These are phyloP conservation scores for Metschnikowia noctiluminum DNA, from an alignment of 805 yeast species.

Conservation along the genomic window DNA sequence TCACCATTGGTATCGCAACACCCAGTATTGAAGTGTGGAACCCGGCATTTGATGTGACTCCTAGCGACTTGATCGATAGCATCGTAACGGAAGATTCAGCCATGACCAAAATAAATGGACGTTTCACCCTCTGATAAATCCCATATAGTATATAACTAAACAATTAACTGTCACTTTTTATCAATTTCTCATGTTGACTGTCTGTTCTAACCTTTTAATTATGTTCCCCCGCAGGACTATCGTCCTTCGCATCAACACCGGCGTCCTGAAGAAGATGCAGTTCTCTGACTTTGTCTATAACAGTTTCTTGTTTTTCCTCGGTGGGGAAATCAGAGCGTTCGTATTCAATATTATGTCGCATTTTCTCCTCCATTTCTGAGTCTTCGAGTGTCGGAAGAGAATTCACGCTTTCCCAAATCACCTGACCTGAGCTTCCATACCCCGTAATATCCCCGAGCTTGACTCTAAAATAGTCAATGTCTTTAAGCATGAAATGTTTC, in stretches of 20 bases:
- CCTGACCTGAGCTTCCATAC: constrained; percentile 59
- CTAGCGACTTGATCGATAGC: constrained; percentile 75
- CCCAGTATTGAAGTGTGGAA: constrained; percentile 88
- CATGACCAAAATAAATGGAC: constrained; percentile 9
- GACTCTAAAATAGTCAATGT: constrained; percentile 62
- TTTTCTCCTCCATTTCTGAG: constrained; percentile 42
- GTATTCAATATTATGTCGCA: constrained; percentile 37
- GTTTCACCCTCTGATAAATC: constrained; percentile 7
- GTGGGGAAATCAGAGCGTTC: constrained; percentile 2
- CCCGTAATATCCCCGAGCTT: constrained; percentile 57
- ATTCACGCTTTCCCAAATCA: constrained; percentile 59
- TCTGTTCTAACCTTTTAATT: too few relatives aligned
- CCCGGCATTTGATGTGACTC: constrained; percentile 94
- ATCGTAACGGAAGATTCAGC: constrained; percentile 74
- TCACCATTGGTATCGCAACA: constrained; percentile 78
- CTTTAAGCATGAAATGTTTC: constrained; percentile 53
- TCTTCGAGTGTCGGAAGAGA: constrained; percentile 50
- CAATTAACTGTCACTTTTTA: too few relatives aligned
- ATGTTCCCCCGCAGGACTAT: too few relatives aligned
- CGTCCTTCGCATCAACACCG: too few relatives aligned
- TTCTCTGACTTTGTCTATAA: not conserved
- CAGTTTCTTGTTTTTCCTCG: not conserved
- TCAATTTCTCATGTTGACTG: too few relatives aligned
- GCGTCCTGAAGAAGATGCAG: too few relatives aligned
- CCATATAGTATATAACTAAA: not conserved